phyloP scores from a whole-genome alignment of 164 flowering plant genomes.

The Umbilicus rupestris region DNA sequence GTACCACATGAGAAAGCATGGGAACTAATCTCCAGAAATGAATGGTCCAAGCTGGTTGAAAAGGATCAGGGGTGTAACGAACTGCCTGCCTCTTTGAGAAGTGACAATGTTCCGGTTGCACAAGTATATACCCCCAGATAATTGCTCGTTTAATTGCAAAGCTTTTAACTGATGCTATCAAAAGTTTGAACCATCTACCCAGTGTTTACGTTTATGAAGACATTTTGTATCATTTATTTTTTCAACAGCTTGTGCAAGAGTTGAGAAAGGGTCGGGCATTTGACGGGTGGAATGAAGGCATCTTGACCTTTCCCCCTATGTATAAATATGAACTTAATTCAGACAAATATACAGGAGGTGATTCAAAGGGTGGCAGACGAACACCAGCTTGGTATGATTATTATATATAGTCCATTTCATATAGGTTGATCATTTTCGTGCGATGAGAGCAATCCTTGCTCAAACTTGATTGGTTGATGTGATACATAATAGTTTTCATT shows the following conservation, averaged over 20 bases:
- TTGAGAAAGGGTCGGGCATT: conserved; percentile 71
- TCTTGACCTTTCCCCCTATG: conserved; percentile 74
- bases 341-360: conserved; percentile 57
- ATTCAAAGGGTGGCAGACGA: conserved; percentile 75
- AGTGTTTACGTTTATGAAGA: conserved; percentile 2
- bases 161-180: background rate
- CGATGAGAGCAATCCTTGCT: too few species aligned
- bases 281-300: conserved; percentile 95
- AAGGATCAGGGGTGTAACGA: conserved; percentile 60
- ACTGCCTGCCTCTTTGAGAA: background rate
- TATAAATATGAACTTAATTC: conserved; percentile 81
- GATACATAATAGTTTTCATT: background rate
- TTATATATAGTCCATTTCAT: background rate
- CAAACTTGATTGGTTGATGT: background rate
- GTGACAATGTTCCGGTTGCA: background rate
- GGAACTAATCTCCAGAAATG: conserved; percentile 58
- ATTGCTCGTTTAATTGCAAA: background rate
- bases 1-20: conserved; percentile 60
- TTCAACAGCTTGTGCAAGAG: conserved; percentile 60
- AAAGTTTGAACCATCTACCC: background rate
- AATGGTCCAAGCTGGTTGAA: conserved; percentile 67
- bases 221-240: background rate
- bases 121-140: background rate
- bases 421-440: background rate
- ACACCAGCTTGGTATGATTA: conserved; percentile 82